These are phyloP conservation scores for Dacryopinax primogenitus DNA, from an alignment of 768 basidiomycete species.

Conservation along the genomic window DNA sequence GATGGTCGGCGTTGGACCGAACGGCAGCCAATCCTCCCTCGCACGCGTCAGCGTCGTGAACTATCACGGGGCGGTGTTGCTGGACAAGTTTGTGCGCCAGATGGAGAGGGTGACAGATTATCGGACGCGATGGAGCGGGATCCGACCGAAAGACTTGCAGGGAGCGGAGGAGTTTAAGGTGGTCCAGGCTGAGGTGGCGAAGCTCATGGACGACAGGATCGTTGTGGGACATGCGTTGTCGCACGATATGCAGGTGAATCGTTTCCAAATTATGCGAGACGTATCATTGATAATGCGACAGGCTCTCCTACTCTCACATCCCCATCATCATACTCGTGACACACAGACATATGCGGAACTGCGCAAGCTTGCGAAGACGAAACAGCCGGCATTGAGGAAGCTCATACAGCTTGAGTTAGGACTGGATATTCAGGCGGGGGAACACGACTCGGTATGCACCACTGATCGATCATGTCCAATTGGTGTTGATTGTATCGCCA, in stretches of 20 bases:
- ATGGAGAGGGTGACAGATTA: conserved; percentile 85
- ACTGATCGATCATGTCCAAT: background rate
- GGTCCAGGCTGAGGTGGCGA: conserved; percentile 66
- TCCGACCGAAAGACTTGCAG: conserved; percentile 60
- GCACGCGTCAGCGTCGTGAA: conserved; percentile 87
- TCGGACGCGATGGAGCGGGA: conserved; percentile 77
- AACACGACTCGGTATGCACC: conserved; percentile 72
- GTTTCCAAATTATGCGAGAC: background rate
- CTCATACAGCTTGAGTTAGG: conserved; percentile 70
- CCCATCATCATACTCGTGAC: conserved; percentile 49
- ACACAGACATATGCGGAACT: conserved; percentile 50
- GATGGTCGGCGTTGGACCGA: conserved; percentile 91
- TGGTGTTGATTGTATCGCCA: background rate
- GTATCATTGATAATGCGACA: conserved; percentile 23
- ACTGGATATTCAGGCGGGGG: conserved; percentile 69
- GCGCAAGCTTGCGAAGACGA: conserved; percentile 35
- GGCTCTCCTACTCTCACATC: conserved; percentile 62
- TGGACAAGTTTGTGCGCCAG: conserved; percentile 80
- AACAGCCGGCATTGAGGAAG: conserved; percentile 61
- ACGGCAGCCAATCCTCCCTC: conserved; percentile 67
- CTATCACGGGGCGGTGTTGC: conserved; percentile 60
- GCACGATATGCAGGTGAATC: conserved; percentile 72
- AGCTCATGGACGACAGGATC: conserved; percentile 60
- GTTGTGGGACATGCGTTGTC: conserved; percentile 83
- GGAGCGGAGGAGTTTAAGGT: conserved; percentile 69